Conservation (phyloP, 1,284 basidiomycete species). For the Ganoderma lingzhi region DNA sequence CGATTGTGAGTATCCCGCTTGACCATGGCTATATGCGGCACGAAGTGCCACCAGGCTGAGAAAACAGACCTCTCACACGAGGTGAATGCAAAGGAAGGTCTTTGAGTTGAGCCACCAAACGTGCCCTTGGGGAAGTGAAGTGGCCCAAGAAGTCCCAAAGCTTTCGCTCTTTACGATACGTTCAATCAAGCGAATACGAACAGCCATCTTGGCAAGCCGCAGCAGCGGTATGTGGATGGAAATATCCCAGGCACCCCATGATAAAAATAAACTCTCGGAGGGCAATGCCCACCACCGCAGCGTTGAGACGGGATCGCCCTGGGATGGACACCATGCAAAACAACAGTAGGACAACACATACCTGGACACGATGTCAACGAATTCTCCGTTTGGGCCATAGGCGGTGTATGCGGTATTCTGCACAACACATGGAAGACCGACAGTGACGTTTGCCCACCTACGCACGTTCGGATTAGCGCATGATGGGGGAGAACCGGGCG, state of each 20-base stretch:
- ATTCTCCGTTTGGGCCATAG: constrained; percentile 65
- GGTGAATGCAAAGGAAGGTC: too few relatives aligned
- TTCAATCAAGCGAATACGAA: too few relatives aligned
- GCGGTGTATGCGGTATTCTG: constrained; percentile 85
- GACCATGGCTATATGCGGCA: too few relatives aligned
- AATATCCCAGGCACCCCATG: neutral
- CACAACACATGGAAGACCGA: constrained; percentile 68
- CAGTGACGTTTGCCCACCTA: constrained; percentile 80
- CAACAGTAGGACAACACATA: constrained; percentile 45
- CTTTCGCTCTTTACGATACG: too few relatives aligned
- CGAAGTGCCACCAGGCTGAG: too few relatives aligned
- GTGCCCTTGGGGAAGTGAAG: too few relatives aligned
- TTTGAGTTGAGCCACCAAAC: too few relatives aligned
- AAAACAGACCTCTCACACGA: too few relatives aligned
- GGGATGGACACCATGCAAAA: too few relatives aligned
- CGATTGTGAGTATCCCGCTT: constrained; percentile 10
- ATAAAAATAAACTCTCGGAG: neutral
- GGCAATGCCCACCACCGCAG: neutral
- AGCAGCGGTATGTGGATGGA: neutral
- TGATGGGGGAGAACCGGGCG: neutral
- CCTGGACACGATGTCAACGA: constrained; percentile 82
- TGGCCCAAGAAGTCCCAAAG: too few relatives aligned
- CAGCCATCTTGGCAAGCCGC: too few relatives aligned
- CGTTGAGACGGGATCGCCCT: neutral
- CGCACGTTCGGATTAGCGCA: constrained; percentile 6